Evolutionary conservation across 805 yeast genomes (phyloP), one percentile per base, ranked within the genome.

Genomic region (Hanseniaspora lachancei): DNA sequence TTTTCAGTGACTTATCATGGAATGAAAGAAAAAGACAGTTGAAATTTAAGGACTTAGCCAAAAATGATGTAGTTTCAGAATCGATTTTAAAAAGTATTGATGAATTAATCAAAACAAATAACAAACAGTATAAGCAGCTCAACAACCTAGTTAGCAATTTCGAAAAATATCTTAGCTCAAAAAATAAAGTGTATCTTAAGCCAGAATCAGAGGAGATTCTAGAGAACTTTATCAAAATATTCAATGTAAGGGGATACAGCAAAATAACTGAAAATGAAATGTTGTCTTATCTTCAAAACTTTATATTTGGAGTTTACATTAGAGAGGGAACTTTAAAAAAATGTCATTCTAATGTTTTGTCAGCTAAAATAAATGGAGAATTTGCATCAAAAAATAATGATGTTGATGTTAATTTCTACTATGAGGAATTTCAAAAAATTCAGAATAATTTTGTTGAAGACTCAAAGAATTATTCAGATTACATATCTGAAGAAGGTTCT

Each of bases 241-340:
- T 52, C 20, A 41, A 43, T 5, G 32, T 52, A 18, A 39, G 38
- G 20, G 34, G 32, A 18, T 52, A 18, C 21, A 35, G n/a, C 43
- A 40, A 52, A 27, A n/a, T 36, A 3, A 24, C 47, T n/a, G 55
- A 52, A 27, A 43, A 32, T 18, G 47, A 44, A 27, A 44, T 44
- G 47, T 29, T 44, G 5, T 5, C 34, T 12, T 44, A 23, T 29
- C 20, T 52, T n/a, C 49, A 52, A 36, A 52, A 44, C 23, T 44
- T 52, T 44, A 27, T 52, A 1, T 52, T 44, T 43, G 55, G 55
- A 36, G n/a, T 44, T 27, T 52, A 52, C 29, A 39, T 44, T 6
- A 52, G 55, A 52, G 55, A 52, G 18, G 55, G 55, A 24, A 52
- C 55, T 18, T 16, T 52, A 2, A 52, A 52, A 44, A 52, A 44